Base-by-base conservation (phyloP, 129 eudicot genomes). In the Tagetes patula region DNA sequence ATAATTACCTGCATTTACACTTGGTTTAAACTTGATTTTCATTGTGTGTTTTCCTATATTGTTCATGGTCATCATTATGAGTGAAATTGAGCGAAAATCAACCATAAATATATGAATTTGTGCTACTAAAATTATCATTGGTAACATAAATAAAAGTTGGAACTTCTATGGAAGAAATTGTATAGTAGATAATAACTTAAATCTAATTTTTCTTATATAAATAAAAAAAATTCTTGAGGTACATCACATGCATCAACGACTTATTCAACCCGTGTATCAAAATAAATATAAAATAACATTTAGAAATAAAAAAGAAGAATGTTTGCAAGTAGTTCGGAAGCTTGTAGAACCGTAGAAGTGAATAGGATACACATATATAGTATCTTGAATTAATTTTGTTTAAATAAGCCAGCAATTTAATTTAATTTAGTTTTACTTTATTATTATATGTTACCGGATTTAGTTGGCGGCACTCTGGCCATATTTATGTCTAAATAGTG, bases 401-500 rank as follows among this genome's bases (percentile, higher is more conserved):
- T 40, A 56, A 73, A 43, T 73, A 41, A 73, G 77, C 36, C 74
- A 52, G 49, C 64, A 38, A 53, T 41, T 37, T 47, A 3, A 31
- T 68, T 1, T 32, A 7, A 49, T 1, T 67, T 27, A 20, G 0
- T 20, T 20, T 20, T 20, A 20, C 27, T 20, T 20, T 0, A 20
- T 20, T 6, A 10, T 31, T 46, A 52, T 38, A 39, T 53, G 12
- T 53, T 38, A 40, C 52, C 48, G 71, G 71, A 74, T 74, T 74
- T 3, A 8, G 78, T 74, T 63, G 78, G 71, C 64, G 37, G 65
- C 49, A 69, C 4, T 53, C 13, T 20, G 27, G 27, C 27, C 50
- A 6, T 65, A 74, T 74, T 74, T 63, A 74, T 63, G 58, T 63
- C 78, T 47, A 27, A 47, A 71, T 41, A 58, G 76, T n/a, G 76